Evolutionary conservation across 2,329 filamentous ascomycete genomes (phyloP).

Genomic region (Colletotrichum sp.): DNA sequence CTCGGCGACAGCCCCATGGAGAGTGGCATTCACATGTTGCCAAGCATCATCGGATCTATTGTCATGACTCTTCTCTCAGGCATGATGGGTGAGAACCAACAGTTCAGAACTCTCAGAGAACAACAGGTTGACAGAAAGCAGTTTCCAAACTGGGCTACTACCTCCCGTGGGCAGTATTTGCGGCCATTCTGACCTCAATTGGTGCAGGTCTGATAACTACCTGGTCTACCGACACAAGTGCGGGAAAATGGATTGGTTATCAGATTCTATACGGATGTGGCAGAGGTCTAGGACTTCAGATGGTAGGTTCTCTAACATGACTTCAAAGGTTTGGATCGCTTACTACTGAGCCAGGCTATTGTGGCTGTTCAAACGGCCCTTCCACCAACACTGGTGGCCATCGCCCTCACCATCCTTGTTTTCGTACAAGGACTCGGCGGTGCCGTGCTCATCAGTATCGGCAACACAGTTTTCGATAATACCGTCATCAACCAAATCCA

Average conservation of each 20-base stretch:
- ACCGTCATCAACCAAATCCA: not conserved
- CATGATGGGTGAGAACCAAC: slow-evolving; percentile 27
- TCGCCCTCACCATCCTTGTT: slow-evolving; percentile 30
- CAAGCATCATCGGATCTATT: slow-evolving; percentile 41
- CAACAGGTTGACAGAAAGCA: accelerated
- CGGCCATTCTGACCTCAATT: slow-evolving; percentile 38
- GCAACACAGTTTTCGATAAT: slow-evolving; percentile 21
- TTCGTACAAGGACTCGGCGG: slow-evolving; percentile 51
- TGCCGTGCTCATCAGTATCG: slow-evolving; percentile 48
- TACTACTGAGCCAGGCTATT: slow-evolving; percentile 7
- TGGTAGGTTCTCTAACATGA: slow-evolving; percentile 22
- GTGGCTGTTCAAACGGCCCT: slow-evolving; percentile 32
- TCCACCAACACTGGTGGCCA: slow-evolving; percentile 25
- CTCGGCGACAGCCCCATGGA: slow-evolving; percentile 40
- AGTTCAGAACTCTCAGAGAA: accelerated
- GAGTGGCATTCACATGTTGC: slow-evolving; percentile 43
- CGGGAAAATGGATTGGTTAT: slow-evolving; percentile 49
- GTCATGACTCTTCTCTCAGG: slow-evolving; percentile 39
- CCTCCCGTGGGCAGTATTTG: slow-evolving; percentile 30
- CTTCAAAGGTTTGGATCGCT: not conserved
- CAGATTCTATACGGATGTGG: slow-evolving; percentile 49
- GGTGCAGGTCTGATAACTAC: slow-evolving; percentile 42
- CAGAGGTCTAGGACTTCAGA: slow-evolving; percentile 50
- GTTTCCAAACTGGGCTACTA: slow-evolving; percentile 22
- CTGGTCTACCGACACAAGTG: slow-evolving; percentile 32